A percentile compares a stretch with the other conserved stretches of the same genome.
These are phyloP conservation scores for Curvularia verruculosa DNA, from an alignment of 2,329 filamentous ascomycete genomes.

Conservation along the genomic window DNA sequence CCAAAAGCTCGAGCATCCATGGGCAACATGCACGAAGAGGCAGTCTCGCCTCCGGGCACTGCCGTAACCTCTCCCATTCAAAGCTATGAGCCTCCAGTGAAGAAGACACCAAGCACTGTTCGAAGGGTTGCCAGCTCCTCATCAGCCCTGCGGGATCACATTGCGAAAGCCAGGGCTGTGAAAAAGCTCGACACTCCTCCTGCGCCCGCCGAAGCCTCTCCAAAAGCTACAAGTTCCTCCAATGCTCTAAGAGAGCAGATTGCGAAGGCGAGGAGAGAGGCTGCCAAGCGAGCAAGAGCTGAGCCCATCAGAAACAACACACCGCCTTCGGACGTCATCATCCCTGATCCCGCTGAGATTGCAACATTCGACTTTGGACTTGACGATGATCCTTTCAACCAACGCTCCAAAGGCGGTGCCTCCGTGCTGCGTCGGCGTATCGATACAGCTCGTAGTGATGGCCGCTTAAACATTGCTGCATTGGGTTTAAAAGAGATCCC, in stretches of 20 bases:
- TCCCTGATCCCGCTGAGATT: slow-evolving; percentile 40
- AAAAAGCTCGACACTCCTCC: slow-evolving; percentile 50
- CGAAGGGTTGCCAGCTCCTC: slow-evolving; percentile 71
- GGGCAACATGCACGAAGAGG: slow-evolving; percentile 44
- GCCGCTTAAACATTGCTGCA: slow-evolving; percentile 85
- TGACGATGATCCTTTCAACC: slow-evolving; percentile 73
- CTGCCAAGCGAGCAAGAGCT: slow-evolving; percentile 60
- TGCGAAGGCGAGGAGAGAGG: slow-evolving; percentile 83
- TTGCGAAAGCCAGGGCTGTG: slow-evolving; percentile 89
- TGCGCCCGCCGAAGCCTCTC: slow-evolving; percentile 19
- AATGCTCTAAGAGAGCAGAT: slow-evolving; percentile 86
- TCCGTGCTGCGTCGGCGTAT: slow-evolving; percentile 77
- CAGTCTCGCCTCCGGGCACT: slow-evolving; percentile 36
- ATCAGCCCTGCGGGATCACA: slow-evolving; percentile 81
- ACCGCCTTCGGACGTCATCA: slow-evolving; percentile 41
- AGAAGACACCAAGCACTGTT: slow-evolving; percentile 42
- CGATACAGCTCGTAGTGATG: slow-evolving; percentile 73
- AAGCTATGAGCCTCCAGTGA: slow-evolving; percentile 23
- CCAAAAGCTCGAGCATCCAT: slow-evolving; percentile 42
- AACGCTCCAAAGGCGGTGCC: slow-evolving; percentile 64
- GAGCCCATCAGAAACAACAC: slow-evolving; percentile 33
- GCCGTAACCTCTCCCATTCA: slow-evolving; percentile 26
- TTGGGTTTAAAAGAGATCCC: slow-evolving; percentile 82
- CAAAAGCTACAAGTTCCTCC: slow-evolving; percentile 70
- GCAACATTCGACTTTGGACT: slow-evolving; percentile 64